Percentiles rank a stretch among this genome's conserved stretches.
Evolutionary conservation across 495 filamentous ascomycete genomes (phyloP).

Genomic region (Chaetomidium leptoderma): DNA sequence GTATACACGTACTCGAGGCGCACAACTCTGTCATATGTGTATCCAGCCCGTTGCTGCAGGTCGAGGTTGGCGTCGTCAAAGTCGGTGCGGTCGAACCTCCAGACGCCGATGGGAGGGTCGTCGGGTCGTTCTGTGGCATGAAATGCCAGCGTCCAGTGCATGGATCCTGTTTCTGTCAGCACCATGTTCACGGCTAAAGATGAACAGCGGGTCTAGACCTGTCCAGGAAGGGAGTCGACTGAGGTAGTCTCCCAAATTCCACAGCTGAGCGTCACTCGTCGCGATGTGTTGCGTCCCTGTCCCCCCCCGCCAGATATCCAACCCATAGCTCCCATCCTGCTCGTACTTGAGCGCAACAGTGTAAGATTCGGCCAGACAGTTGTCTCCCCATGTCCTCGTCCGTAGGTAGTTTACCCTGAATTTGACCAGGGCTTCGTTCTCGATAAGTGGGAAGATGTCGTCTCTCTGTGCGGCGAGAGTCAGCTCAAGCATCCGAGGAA

Average conservation of each 20-base stretch:
- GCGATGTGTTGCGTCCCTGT: slow-evolving; percentile 12
- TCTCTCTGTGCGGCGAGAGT: background rate
- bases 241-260: slow-evolving; percentile 28
- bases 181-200: too few species aligned
- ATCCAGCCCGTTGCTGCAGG: slow-evolving; percentile 16
- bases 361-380: slow-evolving; percentile 23
- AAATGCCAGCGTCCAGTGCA: slow-evolving; percentile 23
- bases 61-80: slow-evolving; percentile 23
- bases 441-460: slow-evolving; percentile 26
- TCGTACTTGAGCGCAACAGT: slow-evolving; percentile 21
- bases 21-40: slow-evolving; percentile 11
- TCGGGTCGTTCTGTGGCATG: slow-evolving; percentile 15
- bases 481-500: background rate
- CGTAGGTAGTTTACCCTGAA: slow-evolving; percentile 22
- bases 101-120: slow-evolving; percentile 17
- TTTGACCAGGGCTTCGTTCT: slow-evolving; percentile 21
- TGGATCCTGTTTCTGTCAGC: slow-evolving; percentile 7
- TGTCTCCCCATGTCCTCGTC: slow-evolving; percentile 1
- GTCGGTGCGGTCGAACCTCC: slow-evolving; percentile 19
- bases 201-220: background rate
- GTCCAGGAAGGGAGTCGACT: slow-evolving; percentile 18
- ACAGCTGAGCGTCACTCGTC: slow-evolving; percentile 9
- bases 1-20: slow-evolving; percentile 9
- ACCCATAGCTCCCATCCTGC: slow-evolving; percentile 9
- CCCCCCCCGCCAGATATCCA: slow-evolving; percentile 28